A percentile compares a stretch with the other conserved stretches of the same genome.
phyloP scores from a whole-genome alignment of 1,139 yeast genomes.

The Yamadazyma triangularis region DNA sequence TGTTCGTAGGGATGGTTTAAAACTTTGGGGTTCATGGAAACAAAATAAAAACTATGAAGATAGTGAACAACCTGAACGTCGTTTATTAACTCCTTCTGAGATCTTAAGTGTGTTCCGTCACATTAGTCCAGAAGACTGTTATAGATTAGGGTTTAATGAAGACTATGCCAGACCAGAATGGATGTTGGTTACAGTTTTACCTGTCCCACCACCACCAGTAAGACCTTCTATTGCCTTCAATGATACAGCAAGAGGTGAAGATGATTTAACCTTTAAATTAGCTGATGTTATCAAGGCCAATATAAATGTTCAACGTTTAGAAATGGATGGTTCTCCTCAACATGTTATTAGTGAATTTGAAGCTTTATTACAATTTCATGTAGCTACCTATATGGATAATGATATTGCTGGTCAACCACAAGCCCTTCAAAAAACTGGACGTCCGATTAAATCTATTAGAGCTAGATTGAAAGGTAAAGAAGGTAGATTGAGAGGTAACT shows the following conservation, averaged over 20 bases:
- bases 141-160: slow-evolving; percentile 81
- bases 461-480: slow-evolving; percentile 99
- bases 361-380: slow-evolving; percentile 91
- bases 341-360: slow-evolving; percentile 97
- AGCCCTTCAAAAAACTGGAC: slow-evolving; percentile 96
- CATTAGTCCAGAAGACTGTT: slow-evolving; percentile 80
- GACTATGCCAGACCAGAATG: slow-evolving; percentile 99
- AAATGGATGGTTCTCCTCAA: slow-evolving; percentile 98
- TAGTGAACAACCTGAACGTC: slow-evolving; percentile 87
- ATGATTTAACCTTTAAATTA: slow-evolving; percentile 94
- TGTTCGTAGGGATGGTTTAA: slow-evolving; percentile 91
- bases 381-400: slow-evolving; percentile 99
- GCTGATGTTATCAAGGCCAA: slow-evolving; percentile 97
- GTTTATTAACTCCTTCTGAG: slow-evolving; percentile 83
- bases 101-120: slow-evolving; percentile 89
- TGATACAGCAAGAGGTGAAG: slow-evolving; percentile 99
- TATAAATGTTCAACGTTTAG: slow-evolving; percentile 91
- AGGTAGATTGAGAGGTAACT: slow-evolving; percentile 96
- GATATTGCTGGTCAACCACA: slow-evolving; percentile 99
- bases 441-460: slow-evolving; percentile 97
- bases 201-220: slow-evolving; percentile 99
- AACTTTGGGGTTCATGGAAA: slow-evolving; percentile 97
- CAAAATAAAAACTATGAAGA: slow-evolving; percentile 76
- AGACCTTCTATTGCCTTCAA: slow-evolving; percentile 98
- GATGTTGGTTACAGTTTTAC: slow-evolving; percentile 94